Percentiles rank a stretch among this genome's conserved stretches.
Conservation (phyloP, 768 basidiomycete genomes). For the Russula brevipes region DNA sequence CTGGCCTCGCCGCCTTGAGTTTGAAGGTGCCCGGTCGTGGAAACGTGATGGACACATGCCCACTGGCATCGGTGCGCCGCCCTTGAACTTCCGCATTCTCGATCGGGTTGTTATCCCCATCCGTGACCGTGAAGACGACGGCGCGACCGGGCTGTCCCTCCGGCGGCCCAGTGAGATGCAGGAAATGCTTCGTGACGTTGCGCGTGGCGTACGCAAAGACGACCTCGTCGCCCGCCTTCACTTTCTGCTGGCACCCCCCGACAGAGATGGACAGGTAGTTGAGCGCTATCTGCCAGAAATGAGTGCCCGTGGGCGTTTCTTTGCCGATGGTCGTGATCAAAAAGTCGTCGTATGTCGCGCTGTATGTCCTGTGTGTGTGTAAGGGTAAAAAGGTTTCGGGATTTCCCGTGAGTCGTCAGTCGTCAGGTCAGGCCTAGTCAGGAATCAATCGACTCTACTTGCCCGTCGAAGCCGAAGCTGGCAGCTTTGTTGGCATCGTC, state of each 20-base stretch:
- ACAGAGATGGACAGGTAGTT: not conserved
- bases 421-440: too few relatives aligned
- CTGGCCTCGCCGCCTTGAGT: not conserved
- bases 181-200: not conserved
- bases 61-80: not conserved
- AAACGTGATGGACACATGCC: not conserved
- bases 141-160: not conserved
- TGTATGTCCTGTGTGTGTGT: not conserved
- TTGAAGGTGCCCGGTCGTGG: too few relatives aligned
- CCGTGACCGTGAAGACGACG: not conserved
- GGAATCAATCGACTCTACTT: not conserved
- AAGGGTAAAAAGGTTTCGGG: too few relatives aligned
- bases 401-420: too few relatives aligned
- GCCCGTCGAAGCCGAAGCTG: not conserved
- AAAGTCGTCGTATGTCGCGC: not conserved
- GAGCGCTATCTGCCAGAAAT: not conserved
- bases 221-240: not conserved
- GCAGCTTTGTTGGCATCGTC: conserved; percentile 33
- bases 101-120: not conserved
- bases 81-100: not conserved
- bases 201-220: not conserved
- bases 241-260: not conserved
- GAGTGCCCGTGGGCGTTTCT: not conserved
- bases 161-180: not conserved
- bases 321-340: not conserved